Percentiles rank a stretch among this genome's conserved stretches.
These are phyloP conservation scores for Mycena leptocephala DNA, from an alignment of 768 basidiomycete species.

Conservation along the genomic window DNA sequence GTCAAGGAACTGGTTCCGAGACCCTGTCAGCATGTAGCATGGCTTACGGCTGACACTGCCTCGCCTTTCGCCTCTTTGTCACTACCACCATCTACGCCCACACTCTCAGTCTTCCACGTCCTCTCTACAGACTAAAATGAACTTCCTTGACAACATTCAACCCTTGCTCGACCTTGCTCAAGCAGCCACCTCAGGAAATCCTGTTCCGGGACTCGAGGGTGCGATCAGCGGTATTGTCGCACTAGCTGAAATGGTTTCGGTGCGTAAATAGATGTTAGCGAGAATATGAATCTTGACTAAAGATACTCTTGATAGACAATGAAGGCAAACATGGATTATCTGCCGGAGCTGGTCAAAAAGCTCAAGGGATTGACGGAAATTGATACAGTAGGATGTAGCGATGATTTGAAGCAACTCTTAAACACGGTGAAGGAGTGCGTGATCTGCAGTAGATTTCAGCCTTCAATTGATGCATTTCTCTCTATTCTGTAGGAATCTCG, in stretches of 20 bases:
- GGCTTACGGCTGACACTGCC: not conserved
- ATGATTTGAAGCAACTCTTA: not conserved
- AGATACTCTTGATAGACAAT: not conserved
- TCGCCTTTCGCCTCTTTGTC: not conserved
- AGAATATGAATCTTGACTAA: not conserved
- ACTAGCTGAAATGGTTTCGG: conserved; percentile 10
- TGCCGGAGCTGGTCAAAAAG: not conserved
- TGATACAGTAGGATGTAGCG: not conserved
- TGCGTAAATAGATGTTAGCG: not conserved
- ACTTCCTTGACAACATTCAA: conserved; percentile 9
- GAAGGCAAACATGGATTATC: conserved; percentile 1
- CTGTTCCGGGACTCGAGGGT: conserved; percentile 6
- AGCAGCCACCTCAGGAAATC: not conserved
- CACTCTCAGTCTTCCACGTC: not conserved
- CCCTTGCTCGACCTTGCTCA: not conserved
- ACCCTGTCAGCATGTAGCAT: conserved; percentile 1
- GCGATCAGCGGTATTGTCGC: conserved; percentile 6
- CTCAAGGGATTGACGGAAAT: not conserved
- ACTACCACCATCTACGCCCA: conserved; percentile 5
- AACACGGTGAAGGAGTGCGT: not conserved
- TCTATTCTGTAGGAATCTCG: not conserved
- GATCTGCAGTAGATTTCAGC: not conserved
- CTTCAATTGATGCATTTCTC: not conserved
- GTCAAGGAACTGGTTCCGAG: conserved; percentile 1
- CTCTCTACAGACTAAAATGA: conserved; percentile 11